These are phyloP conservation scores for Phylloporus arenicola DNA, from an alignment of 768 basidiomycete species.

Conservation along the genomic window DNA sequence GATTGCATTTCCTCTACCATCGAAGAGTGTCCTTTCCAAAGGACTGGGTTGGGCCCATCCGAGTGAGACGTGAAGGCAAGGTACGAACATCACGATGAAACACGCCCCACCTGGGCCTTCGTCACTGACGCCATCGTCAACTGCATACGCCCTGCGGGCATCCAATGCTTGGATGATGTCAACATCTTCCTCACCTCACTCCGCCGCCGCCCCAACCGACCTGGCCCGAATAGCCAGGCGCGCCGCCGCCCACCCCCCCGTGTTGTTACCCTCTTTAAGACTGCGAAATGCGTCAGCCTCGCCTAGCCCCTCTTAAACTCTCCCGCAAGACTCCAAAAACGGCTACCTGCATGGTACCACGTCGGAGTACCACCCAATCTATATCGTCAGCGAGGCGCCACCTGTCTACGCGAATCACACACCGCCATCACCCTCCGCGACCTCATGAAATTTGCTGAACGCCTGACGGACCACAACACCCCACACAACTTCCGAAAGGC, in stretches of 20 bases:
- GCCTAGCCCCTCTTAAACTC: background rate
- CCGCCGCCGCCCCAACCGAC: background rate
- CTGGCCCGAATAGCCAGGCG: no score
- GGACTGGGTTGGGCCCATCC: constrained; percentile 19
- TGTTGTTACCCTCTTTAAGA: background rate
- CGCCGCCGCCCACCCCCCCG: background rate
- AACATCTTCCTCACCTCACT: background rate
- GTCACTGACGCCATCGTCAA: background rate
- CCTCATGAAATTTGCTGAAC: background rate
- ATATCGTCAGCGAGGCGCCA: background rate
- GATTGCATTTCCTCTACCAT: constrained; percentile 58
- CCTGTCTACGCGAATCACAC: background rate
- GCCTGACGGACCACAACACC: background rate
- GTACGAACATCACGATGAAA: no score
- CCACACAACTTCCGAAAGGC: background rate
- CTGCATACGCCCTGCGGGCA: background rate
- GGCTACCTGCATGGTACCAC: constrained; percentile 2
- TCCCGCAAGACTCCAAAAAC: background rate
- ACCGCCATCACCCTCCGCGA: background rate
- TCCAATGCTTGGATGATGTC: background rate
- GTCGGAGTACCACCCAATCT: background rate
- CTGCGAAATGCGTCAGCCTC: background rate
- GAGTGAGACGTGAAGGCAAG: no score
- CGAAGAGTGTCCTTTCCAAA: constrained; percentile 78
- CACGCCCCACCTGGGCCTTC: background rate